These are phyloP conservation scores for Closterium sp. DNA, from an alignment of 139 green algal genomes.

Conservation along the genomic window DNA sequence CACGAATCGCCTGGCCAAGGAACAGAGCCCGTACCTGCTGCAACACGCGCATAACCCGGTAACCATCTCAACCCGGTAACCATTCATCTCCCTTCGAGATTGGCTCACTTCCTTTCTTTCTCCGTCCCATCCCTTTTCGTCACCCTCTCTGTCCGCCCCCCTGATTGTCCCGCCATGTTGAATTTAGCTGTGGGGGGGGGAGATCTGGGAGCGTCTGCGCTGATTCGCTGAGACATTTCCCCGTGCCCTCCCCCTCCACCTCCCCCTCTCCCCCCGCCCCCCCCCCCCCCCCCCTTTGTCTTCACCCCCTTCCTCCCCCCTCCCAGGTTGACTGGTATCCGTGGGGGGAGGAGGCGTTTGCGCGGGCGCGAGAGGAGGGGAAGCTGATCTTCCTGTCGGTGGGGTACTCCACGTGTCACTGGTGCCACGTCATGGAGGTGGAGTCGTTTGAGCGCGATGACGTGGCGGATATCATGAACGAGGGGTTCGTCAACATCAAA, in stretches of 20 bases:
- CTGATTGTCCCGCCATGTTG: no score
- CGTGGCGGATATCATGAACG: constrained; percentile 75
- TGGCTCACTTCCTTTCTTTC: not conserved
- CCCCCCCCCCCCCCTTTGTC: not conserved
- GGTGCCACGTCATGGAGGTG: constrained; percentile 58
- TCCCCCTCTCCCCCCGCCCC: not conserved
- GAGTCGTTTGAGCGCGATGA: constrained; percentile 83
- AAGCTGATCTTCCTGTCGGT: constrained; percentile 85
- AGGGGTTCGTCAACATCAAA: constrained; percentile 79
- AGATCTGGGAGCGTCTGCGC: no score
- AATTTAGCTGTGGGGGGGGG: no score
- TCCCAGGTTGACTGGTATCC: constrained; percentile 86
- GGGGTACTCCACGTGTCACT: constrained; percentile 72
- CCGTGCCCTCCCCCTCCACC: not conserved
- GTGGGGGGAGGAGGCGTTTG: constrained; percentile 81
- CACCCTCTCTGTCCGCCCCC: no score
- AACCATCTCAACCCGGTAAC: constrained; percentile 68
- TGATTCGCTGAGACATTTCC: no score
- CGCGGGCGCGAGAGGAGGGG: constrained; percentile 61
- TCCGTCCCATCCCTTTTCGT: not conserved
- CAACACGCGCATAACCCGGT: constrained; percentile 83
- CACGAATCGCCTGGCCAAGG: constrained; percentile 53
- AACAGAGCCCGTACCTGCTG: constrained; percentile 78
- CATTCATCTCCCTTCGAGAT: constrained; percentile 12
- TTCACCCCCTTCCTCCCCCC: not conserved